Evolutionary conservation across 345 rosid species (phyloP).

Genomic region (Linum trigynum): DNA sequence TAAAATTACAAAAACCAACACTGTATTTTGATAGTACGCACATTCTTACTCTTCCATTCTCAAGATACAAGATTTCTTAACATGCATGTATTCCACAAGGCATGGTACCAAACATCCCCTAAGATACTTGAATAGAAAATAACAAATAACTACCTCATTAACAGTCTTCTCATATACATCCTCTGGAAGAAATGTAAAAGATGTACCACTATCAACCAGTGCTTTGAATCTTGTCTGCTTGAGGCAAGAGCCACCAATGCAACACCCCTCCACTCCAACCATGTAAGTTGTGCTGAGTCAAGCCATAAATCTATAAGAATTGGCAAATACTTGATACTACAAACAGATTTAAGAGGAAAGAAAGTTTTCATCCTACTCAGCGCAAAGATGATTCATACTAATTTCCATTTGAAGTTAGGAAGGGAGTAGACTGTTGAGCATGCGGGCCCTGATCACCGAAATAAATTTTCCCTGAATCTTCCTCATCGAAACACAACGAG

Average conservation of each 20-base stretch:
- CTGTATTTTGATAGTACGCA: too few species aligned
- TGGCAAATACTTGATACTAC: constrained; percentile 1
- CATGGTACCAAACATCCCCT: constrained; percentile 23
- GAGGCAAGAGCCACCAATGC: constrained; percentile 62
- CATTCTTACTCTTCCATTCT: too few species aligned
- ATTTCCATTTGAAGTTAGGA: constrained; percentile 44
- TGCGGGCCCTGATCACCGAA: constrained; percentile 76
- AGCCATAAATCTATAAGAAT: constrained; percentile 6
- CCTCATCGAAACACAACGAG: constrained; percentile 75
- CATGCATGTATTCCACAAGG: too few species aligned
- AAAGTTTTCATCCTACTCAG: neutral
- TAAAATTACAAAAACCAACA: too few species aligned
- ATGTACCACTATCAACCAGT: constrained; percentile 72
- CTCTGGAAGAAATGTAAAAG: constrained; percentile 71
- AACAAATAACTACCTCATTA: constrained; percentile 37
- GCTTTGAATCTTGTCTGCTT: constrained; percentile 47
- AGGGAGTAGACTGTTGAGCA: constrained; percentile 60
- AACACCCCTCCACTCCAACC: constrained; percentile 65
- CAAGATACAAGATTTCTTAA: too few species aligned
- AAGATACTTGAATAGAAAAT: neutral
- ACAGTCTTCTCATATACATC: constrained; percentile 41
- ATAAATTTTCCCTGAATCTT: constrained; percentile 69
- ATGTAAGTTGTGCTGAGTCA: constrained; percentile 44
- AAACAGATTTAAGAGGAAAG: constrained; percentile 5
- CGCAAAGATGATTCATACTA: constrained; percentile 34